These are phyloP conservation scores for Orobanche coerulescens DNA, from an alignment of 257 asterid genomes.

Conservation along the genomic window DNA sequence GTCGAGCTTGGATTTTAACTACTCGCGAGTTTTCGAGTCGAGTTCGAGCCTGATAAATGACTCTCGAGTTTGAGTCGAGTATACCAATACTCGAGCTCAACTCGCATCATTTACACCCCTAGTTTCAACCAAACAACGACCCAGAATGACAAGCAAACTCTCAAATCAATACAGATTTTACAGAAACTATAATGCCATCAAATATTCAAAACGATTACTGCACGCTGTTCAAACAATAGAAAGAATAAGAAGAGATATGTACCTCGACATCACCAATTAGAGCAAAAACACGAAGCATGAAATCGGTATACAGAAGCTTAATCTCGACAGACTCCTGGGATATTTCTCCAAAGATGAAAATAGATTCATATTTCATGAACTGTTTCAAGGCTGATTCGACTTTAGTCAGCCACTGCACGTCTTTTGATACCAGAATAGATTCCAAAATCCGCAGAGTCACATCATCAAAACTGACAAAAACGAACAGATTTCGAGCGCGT, in stretches of 20 bases:
- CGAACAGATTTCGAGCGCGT: not conserved
- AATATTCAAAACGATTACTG: not conserved
- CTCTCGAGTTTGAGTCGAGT: too few relatives aligned
- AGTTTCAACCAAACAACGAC: too few relatives aligned
- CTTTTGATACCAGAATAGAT: constrained; percentile 40
- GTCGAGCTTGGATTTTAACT: too few relatives aligned
- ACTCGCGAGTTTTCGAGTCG: too few relatives aligned
- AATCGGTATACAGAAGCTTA: constrained; percentile 58
- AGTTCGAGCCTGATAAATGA: too few relatives aligned
- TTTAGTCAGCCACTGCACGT: constrained; percentile 35
- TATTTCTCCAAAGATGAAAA: constrained; percentile 45
- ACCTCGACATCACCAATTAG: constrained; percentile 74
- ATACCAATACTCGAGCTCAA: too few relatives aligned
- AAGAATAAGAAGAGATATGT: not conserved
- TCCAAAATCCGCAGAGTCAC: constrained; percentile 55
- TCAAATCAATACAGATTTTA: not conserved
- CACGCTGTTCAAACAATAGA: not conserved
- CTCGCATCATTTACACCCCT: too few relatives aligned
- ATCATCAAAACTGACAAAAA: constrained; percentile 45
- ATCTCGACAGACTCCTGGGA: constrained; percentile 36
- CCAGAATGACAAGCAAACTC: too few relatives aligned
- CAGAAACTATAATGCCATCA: not conserved
- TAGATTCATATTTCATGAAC: constrained; percentile 55
- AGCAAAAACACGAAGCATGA: constrained; percentile 55
- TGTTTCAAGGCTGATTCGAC: constrained; percentile 38